Evolutionary conservation across 169 alveolate genomes (phyloP).

Genomic region (Eimeria necatrix): DNA sequence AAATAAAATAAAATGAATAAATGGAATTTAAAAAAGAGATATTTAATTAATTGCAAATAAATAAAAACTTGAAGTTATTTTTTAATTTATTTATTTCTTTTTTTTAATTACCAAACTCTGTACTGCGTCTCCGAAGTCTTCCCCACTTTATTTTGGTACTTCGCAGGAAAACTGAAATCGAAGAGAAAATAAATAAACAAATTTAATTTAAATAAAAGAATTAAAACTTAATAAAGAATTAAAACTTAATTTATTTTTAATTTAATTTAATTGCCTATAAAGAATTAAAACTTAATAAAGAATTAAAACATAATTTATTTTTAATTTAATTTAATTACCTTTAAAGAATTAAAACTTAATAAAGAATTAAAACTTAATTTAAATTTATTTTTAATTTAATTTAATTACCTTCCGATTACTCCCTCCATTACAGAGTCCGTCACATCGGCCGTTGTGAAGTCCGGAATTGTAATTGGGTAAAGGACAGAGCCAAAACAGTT

Average conservation of each 20-base stretch:
- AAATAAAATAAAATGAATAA: no score
- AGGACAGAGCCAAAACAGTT: slow-evolving; percentile 91
- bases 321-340: no score
- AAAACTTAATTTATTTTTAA: no score
- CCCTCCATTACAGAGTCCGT: slow-evolving; percentile 92
- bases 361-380: no score
- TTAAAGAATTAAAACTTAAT: no score
- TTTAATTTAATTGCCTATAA: neutral
- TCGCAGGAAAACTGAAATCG: slow-evolving; percentile 89
- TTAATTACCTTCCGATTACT: slow-evolving; percentile 86
- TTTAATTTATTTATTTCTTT: neutral
- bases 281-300: no score
- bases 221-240: no score
- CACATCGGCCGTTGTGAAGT: slow-evolving; percentile 89
- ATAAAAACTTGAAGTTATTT: no score
- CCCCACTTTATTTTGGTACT: slow-evolving; percentile 91
- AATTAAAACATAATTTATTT: no score
- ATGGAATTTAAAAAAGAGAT: no score
- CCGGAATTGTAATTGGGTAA: slow-evolving; percentile 91
- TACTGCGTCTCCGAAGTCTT: slow-evolving; percentile 89
- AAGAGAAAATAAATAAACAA: neutral
- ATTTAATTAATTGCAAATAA: no score
- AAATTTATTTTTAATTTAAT: no score
- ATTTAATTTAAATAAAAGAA: neutral
- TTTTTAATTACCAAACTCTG: slow-evolving; percentile 82